A percentile compares a stretch with the other conserved stretches of the same genome.
phyloP scores from a whole-genome alignment of 2,329 filamentous ascomycete species.

The Sordariomycetes sp. region DNA sequence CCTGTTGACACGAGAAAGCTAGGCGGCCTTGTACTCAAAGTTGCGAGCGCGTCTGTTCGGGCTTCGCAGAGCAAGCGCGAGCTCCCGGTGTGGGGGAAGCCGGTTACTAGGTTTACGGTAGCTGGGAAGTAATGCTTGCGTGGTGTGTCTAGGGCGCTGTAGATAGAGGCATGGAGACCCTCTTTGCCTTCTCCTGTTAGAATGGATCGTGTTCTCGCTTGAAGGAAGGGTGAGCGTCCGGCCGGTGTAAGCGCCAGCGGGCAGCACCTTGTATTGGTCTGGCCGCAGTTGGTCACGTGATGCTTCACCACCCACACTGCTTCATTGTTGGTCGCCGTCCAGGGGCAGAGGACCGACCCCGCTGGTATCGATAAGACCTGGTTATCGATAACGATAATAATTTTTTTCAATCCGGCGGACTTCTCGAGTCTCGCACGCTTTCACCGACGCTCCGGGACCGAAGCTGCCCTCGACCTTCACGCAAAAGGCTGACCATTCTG shows the following conservation, averaged over 20 bases:
- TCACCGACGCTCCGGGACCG: not conserved
- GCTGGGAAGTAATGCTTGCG: not conserved
- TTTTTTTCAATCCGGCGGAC: not conserved
- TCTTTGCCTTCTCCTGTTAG: not conserved
- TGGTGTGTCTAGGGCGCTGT: not conserved
- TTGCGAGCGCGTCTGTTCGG: not conserved
- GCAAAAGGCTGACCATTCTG: not conserved
- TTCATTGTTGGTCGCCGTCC: no score
- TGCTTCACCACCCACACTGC: not conserved
- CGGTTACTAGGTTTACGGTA: not conserved
- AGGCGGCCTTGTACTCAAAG: not conserved
- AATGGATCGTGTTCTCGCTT: not conserved
- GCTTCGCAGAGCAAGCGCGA: not conserved
- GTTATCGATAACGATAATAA: constrained; percentile 6
- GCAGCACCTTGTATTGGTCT: not conserved
- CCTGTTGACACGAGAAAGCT: not conserved
- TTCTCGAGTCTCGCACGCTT: not conserved
- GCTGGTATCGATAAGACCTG: not conserved
- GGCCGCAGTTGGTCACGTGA: not conserved
- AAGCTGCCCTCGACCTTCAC: not conserved
- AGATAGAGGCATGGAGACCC: not conserved
- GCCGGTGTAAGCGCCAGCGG: not conserved
- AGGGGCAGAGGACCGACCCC: no score
- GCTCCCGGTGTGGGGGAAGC: not conserved
- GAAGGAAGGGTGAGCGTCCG: not conserved